Base-by-base conservation (phyloP, 2,329 filamentous ascomycete species). In the Phoma sp. region DNA sequence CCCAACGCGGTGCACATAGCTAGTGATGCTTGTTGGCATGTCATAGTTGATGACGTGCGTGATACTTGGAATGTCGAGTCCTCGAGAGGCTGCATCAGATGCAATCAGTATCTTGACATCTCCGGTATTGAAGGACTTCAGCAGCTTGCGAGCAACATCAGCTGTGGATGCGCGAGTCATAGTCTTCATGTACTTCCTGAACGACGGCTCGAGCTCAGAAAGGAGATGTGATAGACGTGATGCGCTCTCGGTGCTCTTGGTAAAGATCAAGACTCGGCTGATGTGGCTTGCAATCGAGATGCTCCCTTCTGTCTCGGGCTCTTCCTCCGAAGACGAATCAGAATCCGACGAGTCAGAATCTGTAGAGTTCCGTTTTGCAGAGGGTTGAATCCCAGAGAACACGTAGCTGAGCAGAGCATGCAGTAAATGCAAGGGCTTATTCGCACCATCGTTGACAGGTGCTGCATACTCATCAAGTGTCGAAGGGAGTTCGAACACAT, bases 21-120 rank as follows among this genome's bases (percentile, higher is more conserved):
- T 89, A 6, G 89, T 89, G 31, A 92, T 80, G 68, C 88, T 93
- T 4, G 86, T 84, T 0, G 94, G 94, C 46, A 97, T 83, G 73
- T 97, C 94, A 79, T 98, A 98, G 78, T 96, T 97, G 76, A 98
- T 81, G 41, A 98, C 92, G 70, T 96, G 90, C 32, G 88, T 87
- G 41, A 98, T 84, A 41, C 85, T 83, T 0, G 86, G 85, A 12
- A 96, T 82, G 74, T 98, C 94, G 24, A 98, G 86, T 67, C 94
- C 95, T 60, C 94, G 90, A 2, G 92, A 91, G 1, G 95, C 91
- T n/a, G 96, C 88, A 72, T 98, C 94, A 0, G 95, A 96, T 0
- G 93, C 92, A 40, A 98, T 88, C 38, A 98, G 85, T 41, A 96
- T 86, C 6, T 87, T 87, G 24, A 90, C 76, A 55, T 84, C 84